Evolutionary conservation across 495 filamentous ascomycete genomes (phyloP), one percentile per base, ranked within the genome.

Genomic region (Articulospora tetracladia): DNA sequence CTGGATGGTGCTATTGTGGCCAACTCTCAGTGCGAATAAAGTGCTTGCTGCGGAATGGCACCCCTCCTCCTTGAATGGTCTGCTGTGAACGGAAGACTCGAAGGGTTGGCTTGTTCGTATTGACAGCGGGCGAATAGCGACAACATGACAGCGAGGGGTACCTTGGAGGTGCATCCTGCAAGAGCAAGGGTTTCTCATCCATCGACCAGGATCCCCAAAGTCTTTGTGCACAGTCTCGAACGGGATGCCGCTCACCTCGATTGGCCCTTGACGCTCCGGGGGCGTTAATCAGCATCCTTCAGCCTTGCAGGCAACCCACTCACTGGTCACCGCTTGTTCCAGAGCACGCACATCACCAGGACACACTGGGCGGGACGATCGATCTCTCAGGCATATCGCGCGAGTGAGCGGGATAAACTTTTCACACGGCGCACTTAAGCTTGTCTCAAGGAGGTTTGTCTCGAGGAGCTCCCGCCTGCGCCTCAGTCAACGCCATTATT

Each of bases 11-110:
- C 17, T 17, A 44, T 19, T 3, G 39, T 19, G 39, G 39, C 39
- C 39, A 44, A 15, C n/a, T 44, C n/a, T 19, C 39, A 25, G 20
- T 51, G 19, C 44, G 44, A 47, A 51, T 51, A 51, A 51, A 51
- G 48, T 4, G 25, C 22, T 24, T 25, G 22, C 48, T 12, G 48
- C 48, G n/a, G 48, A 30, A 17, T 13, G 30, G 51, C 28, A 26
- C 30, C 51, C 51, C 51, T 53, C 51, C 51, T 30, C 11, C 27
- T 32, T 32, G 12, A 44, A n/a, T 44, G 39, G 15, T 44, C 39
- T 7, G 39, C 39, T 44, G 39, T 44, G 39, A 11, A 3, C n/a
- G 39, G 39, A 44, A 44, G 39, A 44, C 7, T 44, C 39, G 30
- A 44, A 44, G 39, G 15, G 17, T n/a, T 12, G 39, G 11, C 17